These are phyloP conservation scores for Eucalyptus sideroxylon DNA, from an alignment of 345 rosid genomes.

Conservation along the genomic window DNA sequence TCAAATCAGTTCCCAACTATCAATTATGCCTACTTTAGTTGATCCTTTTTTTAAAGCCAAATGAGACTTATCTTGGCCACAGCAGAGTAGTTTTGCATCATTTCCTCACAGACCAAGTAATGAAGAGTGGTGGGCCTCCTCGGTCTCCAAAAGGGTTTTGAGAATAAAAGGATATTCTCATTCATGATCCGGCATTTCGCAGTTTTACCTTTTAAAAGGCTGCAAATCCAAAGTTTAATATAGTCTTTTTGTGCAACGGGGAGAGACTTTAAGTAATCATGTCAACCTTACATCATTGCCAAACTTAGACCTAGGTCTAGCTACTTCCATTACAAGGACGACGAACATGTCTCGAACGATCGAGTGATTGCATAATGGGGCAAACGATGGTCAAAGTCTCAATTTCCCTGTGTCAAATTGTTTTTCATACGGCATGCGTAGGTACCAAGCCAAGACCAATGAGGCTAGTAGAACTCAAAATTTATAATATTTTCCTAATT, in stretches of 20 bases:
- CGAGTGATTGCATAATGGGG: not conserved
- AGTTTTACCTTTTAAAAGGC: not conserved
- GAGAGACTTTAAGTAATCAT: not conserved
- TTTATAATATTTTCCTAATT: not conserved
- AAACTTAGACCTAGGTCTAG: not conserved
- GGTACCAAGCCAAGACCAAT: not conserved
- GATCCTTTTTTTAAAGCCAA: not conserved
- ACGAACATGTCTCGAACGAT: not conserved
- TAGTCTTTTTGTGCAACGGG: not conserved
- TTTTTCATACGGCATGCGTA: not conserved
- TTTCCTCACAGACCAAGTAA: not conserved
- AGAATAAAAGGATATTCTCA: not conserved
- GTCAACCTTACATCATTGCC: not conserved
- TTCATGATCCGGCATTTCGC: not conserved
- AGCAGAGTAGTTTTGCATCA: not conserved
- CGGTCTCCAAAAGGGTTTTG: not conserved
- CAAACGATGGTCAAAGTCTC: not conserved
- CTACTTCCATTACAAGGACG: not conserved
- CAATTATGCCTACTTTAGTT: not conserved
- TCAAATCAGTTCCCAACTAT: not conserved
- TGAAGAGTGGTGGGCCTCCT: not conserved
- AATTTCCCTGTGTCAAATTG: not conserved
- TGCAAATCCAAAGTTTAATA: not conserved
- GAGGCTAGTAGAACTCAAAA: not conserved
- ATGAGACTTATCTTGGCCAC: not conserved